Evolutionary conservation across 1,284 basidiomycete genomes (phyloP), one percentile per base, ranked within the genome.

Genomic region (Austropuccinia psidii): DNA sequence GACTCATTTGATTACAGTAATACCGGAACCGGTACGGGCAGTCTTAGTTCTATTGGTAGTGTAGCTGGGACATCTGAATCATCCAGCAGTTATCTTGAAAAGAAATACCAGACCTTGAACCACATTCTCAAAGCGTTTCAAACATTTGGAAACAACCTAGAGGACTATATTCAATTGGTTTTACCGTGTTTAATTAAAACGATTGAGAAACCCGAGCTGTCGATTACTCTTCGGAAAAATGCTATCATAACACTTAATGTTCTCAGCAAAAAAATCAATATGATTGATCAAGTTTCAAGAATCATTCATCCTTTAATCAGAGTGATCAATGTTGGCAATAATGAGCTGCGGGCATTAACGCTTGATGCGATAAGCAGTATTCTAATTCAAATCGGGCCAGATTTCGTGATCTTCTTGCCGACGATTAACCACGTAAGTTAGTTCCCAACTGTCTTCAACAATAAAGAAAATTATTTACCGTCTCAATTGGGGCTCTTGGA

Each of bases 221-320:
- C 89, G 1, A 85, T 86, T 1, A 83, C 86, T 35, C 83, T 98
- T 57, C 88, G 95, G 52, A 93, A 91, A 81, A 87, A 89, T 57
- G 94, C 95, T 0, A 90, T 98, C 60, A 87, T 90, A 76, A 95
- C 93, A 0, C 90, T 98, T 21, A 93, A 93, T 54, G 90, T 91
- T 35, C 83, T 99, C 21, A 93, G 93, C 17, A 86, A 89, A 76
- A 88, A 95, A 76, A 93, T 98, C 78, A 98, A 98, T 82, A 97
- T 99, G 80, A 94, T 91, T n/a, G 96, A 98, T 79, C 94, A 98
- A 78, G 93, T 95, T 8, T 96, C 93, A 21, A 87, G 95, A 57
- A 97, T 98, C 78, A 91, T 99, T 29, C 96, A 98, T 79, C 95
- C 96, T 1, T 85, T 99, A 17, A 89, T 94, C 47, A 87, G 96